phyloP scores from a whole-genome alignment of 2,329 filamentous ascomycete genomes.

The Claviceps sorghi region DNA sequence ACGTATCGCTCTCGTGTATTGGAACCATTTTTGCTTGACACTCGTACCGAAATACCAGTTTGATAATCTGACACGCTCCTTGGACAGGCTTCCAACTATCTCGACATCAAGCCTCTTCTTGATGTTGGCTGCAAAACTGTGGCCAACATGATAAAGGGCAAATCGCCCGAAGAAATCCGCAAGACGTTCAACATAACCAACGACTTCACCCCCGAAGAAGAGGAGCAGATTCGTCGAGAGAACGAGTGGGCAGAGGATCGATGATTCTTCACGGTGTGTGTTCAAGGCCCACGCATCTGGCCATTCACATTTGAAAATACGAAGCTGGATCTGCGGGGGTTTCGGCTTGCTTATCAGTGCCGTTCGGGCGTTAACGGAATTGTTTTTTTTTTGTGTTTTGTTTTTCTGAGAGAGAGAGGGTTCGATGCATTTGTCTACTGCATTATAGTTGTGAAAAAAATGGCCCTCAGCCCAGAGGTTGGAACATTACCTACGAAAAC shows the following conservation, averaged over 20 bases:
- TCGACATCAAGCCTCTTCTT: slow-evolving; percentile 95
- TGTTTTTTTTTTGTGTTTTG: too few species aligned
- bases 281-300: background rate
- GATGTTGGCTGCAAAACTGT: slow-evolving; percentile 96
- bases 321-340: background rate
- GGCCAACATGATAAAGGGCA: slow-evolving; percentile 99
- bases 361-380: slow-evolving; percentile 10
- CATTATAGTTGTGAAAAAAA: background rate
- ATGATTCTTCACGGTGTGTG: slow-evolving; percentile 23
- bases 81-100: slow-evolving; percentile 83
- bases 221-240: slow-evolving; percentile 89
- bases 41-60: background rate
- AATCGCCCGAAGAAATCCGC: slow-evolving; percentile 95
- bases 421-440: slow-evolving; percentile 4
- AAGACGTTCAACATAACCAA: slow-evolving; percentile 99
- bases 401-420: too few species aligned
- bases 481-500: background rate
- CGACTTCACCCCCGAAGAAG: slow-evolving; percentile 96
- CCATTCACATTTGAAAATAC: background rate
- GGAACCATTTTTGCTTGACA: background rate
- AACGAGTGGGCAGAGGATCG: slow-evolving; percentile 86
- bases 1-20: slow-evolving; percentile 22
- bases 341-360: background rate
- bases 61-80: background rate
- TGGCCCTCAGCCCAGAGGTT: too few species aligned